These are phyloP conservation scores for Nadsonia fulvescens DNA, from an alignment of 805 yeast species.

Conservation along the genomic window DNA sequence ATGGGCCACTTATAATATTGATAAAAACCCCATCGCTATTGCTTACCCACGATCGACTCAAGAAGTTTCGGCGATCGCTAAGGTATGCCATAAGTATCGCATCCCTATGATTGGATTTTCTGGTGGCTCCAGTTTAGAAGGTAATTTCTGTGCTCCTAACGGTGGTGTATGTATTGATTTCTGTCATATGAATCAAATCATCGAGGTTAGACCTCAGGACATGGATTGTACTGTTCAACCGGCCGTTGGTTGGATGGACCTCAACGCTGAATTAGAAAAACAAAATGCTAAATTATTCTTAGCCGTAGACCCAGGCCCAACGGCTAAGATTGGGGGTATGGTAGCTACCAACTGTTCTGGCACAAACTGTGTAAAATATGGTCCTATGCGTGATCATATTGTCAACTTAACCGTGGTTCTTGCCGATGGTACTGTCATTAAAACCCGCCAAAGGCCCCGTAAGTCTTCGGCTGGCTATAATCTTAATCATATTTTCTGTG, in stretches of 20 bases:
- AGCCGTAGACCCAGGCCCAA: constrained; percentile 71
- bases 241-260: constrained; percentile 64
- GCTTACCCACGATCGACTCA: constrained; percentile 48
- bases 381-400: constrained; percentile 65
- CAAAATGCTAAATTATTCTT: constrained; percentile 31
- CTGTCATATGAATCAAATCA: constrained; percentile 37
- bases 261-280: constrained; percentile 32
- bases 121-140: constrained; percentile 69
- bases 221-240: constrained; percentile 61
- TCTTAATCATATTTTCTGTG: constrained; percentile 55
- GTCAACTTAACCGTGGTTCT: constrained; percentile 52
- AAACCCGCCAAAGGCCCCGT: constrained; percentile 57
- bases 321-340: constrained; percentile 68
- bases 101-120: constrained; percentile 65
- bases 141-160: constrained; percentile 60
- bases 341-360: constrained; percentile 67
- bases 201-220: constrained; percentile 42
- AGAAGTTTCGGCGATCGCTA: constrained; percentile 45
- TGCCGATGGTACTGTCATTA: constrained; percentile 64
- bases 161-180: constrained; percentile 45
- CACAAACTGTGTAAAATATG: constrained; percentile 60
- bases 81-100: constrained; percentile 37
- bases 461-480: constrained; percentile 71
- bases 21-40: constrained; percentile 31
- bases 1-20: constrained; percentile 14